Percentiles rank a stretch among this genome's conserved stretches.
phyloP scores from a whole-genome alignment of 306 rosid genomes.

The Medicago lupulina region DNA sequence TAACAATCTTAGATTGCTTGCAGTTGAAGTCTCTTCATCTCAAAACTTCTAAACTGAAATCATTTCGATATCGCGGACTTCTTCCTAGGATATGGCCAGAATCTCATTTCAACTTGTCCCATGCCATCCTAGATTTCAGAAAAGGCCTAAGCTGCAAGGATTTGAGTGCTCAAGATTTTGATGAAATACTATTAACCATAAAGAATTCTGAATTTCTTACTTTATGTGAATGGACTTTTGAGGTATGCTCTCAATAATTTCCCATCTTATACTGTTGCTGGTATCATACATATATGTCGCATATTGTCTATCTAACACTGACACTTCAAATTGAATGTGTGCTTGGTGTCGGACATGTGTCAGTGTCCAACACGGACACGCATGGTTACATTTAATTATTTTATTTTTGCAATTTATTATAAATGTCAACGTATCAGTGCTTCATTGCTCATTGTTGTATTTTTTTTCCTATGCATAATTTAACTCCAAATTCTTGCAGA shows the following conservation, averaged over 20 bases:
- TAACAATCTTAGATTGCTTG: constrained; percentile 65
- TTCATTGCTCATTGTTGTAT: not conserved
- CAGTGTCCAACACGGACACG: not conserved
- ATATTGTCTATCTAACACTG: not conserved
- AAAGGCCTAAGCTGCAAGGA: constrained; percentile 50
- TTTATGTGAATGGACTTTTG: constrained; percentile 72
- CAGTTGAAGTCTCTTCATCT: constrained; percentile 63
- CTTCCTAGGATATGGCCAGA: constrained; percentile 64
- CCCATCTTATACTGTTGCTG: not conserved
- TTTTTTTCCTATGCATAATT: not conserved
- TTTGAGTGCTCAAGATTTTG: constrained; percentile 58
- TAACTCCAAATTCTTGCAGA: constrained; percentile 47
- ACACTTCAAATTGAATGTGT: not conserved
- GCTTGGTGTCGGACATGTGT: not conserved
- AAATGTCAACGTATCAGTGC: not conserved
- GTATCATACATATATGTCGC: not conserved
- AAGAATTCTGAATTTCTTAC: constrained; percentile 72
- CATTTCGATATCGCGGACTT: constrained; percentile 57
- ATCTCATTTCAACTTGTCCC: constrained; percentile 68
- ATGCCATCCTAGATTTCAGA: constrained; percentile 77
- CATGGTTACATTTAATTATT: not conserved
- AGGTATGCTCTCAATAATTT: constrained; percentile 52
- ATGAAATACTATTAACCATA: constrained; percentile 64
- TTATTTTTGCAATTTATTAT: not conserved
- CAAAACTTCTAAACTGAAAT: constrained; percentile 59